Percentiles rank a stretch among this genome's conserved stretches.
phyloP scores from a whole-genome alignment of 2,329 filamentous ascomycete genomes.

The Periconia sp. region DNA sequence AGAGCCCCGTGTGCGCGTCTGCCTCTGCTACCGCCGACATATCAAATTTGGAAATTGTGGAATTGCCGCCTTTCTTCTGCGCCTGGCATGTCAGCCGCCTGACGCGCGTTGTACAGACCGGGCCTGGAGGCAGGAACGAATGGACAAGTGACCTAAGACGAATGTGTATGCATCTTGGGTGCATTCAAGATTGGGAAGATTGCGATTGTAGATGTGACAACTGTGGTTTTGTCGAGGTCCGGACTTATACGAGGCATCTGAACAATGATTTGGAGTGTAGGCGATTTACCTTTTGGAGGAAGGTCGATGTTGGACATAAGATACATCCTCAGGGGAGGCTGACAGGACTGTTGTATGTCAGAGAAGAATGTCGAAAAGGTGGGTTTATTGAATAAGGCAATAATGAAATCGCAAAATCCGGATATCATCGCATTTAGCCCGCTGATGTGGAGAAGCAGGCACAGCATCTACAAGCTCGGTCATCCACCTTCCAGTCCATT shows the following conservation, averaged over 20 bases:
- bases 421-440: neutral
- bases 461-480: neutral
- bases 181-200: slow-evolving; percentile 24
- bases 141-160: slow-evolving; percentile 27
- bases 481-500: slow-evolving; percentile 25
- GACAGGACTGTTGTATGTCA: slow-evolving; percentile 22
- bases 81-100: slow-evolving; percentile 38
- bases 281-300: slow-evolving; percentile 28
- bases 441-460: neutral
- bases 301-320: neutral
- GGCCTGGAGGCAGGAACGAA: slow-evolving; percentile 22
- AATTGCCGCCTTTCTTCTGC: slow-evolving; percentile 34
- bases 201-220: slow-evolving; percentile 36
- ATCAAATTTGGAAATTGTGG: slow-evolving; percentile 21
- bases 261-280: slow-evolving; percentile 28
- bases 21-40: slow-evolving; percentile 4
- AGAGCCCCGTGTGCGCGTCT: slow-evolving; percentile 28
- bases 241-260: slow-evolving; percentile 35
- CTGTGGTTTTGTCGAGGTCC: slow-evolving; percentile 27
- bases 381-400: slow-evolving; percentile 4
- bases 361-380: slow-evolving; percentile 24
- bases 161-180: slow-evolving; percentile 42
- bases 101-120: slow-evolving; percentile 21
- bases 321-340: neutral
- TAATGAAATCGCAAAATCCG: too few relatives aligned